A percentile compares a stretch with the other conserved stretches of the same genome.
Conservation (phyloP, 2,329 filamentous ascomycete species). For the Cladophialophora immunda region DNA sequence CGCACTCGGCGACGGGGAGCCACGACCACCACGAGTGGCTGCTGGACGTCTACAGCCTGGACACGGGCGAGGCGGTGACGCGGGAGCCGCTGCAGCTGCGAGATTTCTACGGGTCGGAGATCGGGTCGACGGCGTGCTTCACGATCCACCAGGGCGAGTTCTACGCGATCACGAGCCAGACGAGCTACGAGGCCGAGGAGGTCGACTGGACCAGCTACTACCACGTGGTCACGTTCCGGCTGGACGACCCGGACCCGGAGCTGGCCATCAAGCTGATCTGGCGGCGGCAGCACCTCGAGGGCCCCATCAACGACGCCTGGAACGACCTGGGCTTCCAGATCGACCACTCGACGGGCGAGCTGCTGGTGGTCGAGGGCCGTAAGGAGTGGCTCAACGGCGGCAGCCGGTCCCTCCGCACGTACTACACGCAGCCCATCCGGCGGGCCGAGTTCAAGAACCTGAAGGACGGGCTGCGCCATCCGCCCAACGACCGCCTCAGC, state of each 20-base stretch:
- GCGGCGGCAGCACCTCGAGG: conserved; percentile 36
- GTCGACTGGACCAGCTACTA: conserved; percentile 75
- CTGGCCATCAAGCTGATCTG: conserved; percentile 26
- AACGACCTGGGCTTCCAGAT: conserved; percentile 69
- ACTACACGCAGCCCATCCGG: conserved; percentile 63
- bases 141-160: conserved; percentile 72
- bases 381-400: conserved; percentile 70
- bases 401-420: conserved; percentile 69
- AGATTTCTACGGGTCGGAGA: conserved; percentile 69
- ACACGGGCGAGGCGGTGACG: conserved; percentile 50
- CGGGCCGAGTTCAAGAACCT: conserved; percentile 43
- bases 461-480: conserved; percentile 23
- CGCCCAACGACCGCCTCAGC: conserved; percentile 29
- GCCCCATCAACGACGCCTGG: conserved; percentile 74
- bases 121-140: conserved; percentile 75
- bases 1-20: conserved; percentile 62
- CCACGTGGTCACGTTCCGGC: conserved; percentile 69
- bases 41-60: conserved; percentile 63
- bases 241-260: conserved; percentile 55
- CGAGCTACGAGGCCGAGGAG: conserved; percentile 68
- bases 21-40: conserved; percentile 71
- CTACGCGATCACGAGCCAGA: conserved; percentile 74
- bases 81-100: conserved; percentile 61
- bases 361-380: conserved; percentile 72
- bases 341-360: conserved; percentile 66